Conservation (phyloP, 1,284 basidiomycete genomes). For the Tetrapyrgos nigripes region DNA sequence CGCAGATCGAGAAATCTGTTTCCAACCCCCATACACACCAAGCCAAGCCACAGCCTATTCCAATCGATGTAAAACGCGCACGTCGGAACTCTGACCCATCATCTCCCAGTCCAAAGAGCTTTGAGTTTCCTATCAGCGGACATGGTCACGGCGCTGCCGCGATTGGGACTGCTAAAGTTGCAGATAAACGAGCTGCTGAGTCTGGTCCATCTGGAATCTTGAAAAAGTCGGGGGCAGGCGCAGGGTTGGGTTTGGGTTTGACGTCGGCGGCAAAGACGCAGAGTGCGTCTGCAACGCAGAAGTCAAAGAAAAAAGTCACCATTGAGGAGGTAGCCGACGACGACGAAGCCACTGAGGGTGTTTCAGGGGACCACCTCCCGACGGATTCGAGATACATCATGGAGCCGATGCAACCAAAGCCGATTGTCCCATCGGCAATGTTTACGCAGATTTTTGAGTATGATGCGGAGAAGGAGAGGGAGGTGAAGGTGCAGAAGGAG, state of each 20-base stretch:
- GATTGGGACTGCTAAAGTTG: background rate
- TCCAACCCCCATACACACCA: background rate
- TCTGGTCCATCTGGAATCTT: background rate
- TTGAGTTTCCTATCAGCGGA: background rate
- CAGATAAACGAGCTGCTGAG: background rate
- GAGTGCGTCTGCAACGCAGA: constrained; percentile 21
- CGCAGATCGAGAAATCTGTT: background rate
- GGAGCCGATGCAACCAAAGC: constrained; percentile 39
- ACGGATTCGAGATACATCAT: constrained; percentile 41
- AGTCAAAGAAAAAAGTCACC: constrained; percentile 40
- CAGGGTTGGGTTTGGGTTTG: too few relatives aligned
- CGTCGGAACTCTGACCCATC: background rate
- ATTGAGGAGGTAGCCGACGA: constrained; percentile 56
- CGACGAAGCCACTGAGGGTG: constrained; percentile 32
- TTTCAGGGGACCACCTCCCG: constrained; percentile 41
- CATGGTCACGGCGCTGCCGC: too few relatives aligned
- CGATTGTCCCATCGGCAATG: constrained; percentile 42
- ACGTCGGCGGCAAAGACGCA: too few relatives aligned
- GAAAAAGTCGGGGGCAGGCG: background rate
- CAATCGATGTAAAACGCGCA: background rate
- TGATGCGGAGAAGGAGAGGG: background rate
- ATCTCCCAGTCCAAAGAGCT: background rate
- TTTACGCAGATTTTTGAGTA: constrained; percentile 22
- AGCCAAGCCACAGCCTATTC: background rate
- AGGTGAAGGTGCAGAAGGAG: background rate